These are phyloP conservation scores for Lentinula novae-zelandiae DNA, from an alignment of 1,284 basidiomycete genomes.

Conservation along the genomic window DNA sequence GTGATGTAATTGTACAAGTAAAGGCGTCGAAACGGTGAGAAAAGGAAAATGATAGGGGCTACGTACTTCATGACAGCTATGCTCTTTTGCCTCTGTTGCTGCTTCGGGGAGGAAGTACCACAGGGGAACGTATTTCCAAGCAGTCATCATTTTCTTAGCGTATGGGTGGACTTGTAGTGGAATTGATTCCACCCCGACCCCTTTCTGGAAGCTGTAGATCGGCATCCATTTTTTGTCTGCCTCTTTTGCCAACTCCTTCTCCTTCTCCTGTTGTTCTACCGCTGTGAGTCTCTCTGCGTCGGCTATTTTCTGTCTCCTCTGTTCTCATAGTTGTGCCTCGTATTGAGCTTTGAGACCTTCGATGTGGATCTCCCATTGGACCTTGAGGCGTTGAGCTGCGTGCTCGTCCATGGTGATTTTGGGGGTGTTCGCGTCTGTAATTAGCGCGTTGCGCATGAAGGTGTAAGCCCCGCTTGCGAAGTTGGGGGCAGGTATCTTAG, in stretches of 20 bases:
- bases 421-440: neutral
- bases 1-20: no score
- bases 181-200: neutral
- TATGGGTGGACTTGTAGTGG: neutral
- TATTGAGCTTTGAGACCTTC: neutral
- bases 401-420: constrained; percentile 2
- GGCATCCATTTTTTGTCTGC: constrained; percentile 3
- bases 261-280: neutral
- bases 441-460: neutral
- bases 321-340: neutral
- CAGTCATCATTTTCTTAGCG: neutral
- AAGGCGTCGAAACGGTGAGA: no score
- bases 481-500: neutral
- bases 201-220: neutral
- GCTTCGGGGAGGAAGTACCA: constrained; percentile 1
- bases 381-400: neutral
- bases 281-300: neutral
- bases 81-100: neutral
- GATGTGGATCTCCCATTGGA: neutral
- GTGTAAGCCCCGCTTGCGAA: neutral
- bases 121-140: neutral
- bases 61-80: no score
- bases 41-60: no score
- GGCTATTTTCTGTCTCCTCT: neutral
- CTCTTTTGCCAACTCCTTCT: neutral